Percentiles rank a stretch among this genome's conserved stretches.
Evolutionary conservation across 768 basidiomycete species (phyloP).

Genomic region (Suillus brevipes): DNA sequence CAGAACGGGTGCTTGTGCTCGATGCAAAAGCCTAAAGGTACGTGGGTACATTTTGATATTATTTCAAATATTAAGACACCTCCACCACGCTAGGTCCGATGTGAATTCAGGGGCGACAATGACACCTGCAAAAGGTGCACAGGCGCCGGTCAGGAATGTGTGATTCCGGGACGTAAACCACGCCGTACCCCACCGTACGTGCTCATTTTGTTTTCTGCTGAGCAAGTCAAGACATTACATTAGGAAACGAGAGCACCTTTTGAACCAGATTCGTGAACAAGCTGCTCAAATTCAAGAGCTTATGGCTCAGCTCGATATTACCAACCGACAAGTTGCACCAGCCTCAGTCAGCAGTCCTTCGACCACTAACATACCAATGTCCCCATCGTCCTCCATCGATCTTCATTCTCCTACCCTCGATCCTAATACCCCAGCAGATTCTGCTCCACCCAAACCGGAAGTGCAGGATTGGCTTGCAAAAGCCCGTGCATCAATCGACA

Average conservation of each 20-base stretch:
- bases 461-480: constrained; percentile 78
- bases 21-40: constrained; percentile 64
- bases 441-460: constrained; percentile 46
- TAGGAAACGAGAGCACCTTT: constrained; percentile 80
- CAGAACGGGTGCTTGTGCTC: constrained; percentile 63
- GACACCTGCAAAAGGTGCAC: constrained; percentile 78
- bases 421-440: constrained; percentile 22
- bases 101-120: constrained; percentile 70
- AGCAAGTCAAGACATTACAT: constrained; percentile 1
- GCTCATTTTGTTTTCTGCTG: background rate
- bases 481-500: constrained; percentile 65
- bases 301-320: constrained; percentile 64
- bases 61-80: constrained; percentile 1
- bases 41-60: background rate
- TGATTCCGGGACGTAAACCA: constrained; percentile 83
- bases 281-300: constrained; percentile 70
- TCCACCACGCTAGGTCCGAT: constrained; percentile 57
- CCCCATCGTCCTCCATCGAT: constrained; percentile 27
- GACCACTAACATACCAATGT: constrained; percentile 37
- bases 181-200: constrained; percentile 77
- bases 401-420: constrained; percentile 29
- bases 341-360: constrained; percentile 25
- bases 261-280: constrained; percentile 74
- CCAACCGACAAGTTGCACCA: constrained; percentile 31
- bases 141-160: constrained; percentile 69